These are phyloP conservation scores for Quercus lobata DNA, from an alignment of 331 rosid species.

Conservation along the genomic window DNA sequence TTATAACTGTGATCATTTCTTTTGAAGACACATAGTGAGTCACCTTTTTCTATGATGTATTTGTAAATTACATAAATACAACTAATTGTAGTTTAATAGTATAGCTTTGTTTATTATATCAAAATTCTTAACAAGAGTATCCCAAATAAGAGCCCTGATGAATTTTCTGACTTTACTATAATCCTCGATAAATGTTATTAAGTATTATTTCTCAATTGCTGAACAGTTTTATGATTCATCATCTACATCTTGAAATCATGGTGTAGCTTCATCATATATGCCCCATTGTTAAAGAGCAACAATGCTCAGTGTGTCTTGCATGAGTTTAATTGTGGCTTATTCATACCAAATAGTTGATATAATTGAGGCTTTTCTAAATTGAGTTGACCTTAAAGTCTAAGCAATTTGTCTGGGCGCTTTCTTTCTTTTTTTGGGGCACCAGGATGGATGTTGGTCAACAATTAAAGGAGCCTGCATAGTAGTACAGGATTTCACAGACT, in stretches of 20 bases:
- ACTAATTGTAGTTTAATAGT: neutral
- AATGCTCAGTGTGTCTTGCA: neutral
- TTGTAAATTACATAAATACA: neutral
- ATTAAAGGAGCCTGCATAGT: constrained; percentile 53
- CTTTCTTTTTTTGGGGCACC: constrained; percentile 8
- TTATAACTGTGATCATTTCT: neutral
- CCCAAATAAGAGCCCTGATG: neutral
- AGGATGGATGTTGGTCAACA: constrained; percentile 80
- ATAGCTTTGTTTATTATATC: neutral
- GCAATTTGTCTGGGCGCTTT: neutral
- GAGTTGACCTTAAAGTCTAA: neutral
- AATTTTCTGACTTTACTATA: neutral
- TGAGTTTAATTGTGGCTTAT: neutral
- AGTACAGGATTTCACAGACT: constrained; percentile 68
- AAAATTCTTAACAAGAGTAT: neutral
- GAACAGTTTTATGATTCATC: neutral
- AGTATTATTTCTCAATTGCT: neutral
- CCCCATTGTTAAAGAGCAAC: neutral
- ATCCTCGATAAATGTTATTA: too few species aligned
- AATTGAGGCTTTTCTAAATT: neutral
- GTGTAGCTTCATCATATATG: neutral
- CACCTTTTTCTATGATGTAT: neutral
- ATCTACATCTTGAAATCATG: neutral
- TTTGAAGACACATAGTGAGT: neutral
- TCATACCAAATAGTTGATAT: neutral